phyloP scores from a whole-genome alignment of 257 asterid species.

The Salvia splendens region DNA sequence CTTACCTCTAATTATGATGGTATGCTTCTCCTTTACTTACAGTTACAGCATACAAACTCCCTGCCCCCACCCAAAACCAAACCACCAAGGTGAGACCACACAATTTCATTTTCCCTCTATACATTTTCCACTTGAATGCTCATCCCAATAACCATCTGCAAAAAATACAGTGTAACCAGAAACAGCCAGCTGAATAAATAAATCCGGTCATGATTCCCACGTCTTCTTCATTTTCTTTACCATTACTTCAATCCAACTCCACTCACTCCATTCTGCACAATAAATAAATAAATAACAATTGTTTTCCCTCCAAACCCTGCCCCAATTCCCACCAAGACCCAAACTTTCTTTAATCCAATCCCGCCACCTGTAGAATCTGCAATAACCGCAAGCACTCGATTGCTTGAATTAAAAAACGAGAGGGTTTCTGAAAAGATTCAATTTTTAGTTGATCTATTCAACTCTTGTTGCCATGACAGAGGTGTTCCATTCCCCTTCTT shows the following conservation, averaged over 20 bases:
- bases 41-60: background rate
- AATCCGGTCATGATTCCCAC: constrained; percentile 71
- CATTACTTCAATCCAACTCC: constrained; percentile 57
- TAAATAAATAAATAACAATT: background rate
- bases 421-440: constrained; percentile 28
- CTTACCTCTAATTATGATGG: background rate
- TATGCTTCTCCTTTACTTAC: constrained; percentile 30
- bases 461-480: constrained; percentile 66
- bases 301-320: constrained; percentile 39
- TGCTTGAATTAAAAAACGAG: constrained; percentile 35
- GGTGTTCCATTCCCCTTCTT: constrained; percentile 89
- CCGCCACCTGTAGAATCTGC: constrained; percentile 33
- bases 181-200: constrained; percentile 26
- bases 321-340: constrained; percentile 24
- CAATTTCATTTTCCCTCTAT: background rate
- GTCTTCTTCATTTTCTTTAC: constrained; percentile 50
- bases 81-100: background rate
- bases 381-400: constrained; percentile 23
- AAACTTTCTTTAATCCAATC: constrained; percentile 29
- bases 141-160: constrained; percentile 30
- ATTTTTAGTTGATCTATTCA: constrained; percentile 45
- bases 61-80: no score
- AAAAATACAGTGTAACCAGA: constrained; percentile 1
- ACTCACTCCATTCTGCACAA: constrained; percentile 35
- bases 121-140: constrained; percentile 16